These are phyloP conservation scores for Spergularia bocconei DNA, from an alignment of 148 eudicot species.

Conservation along the genomic window DNA sequence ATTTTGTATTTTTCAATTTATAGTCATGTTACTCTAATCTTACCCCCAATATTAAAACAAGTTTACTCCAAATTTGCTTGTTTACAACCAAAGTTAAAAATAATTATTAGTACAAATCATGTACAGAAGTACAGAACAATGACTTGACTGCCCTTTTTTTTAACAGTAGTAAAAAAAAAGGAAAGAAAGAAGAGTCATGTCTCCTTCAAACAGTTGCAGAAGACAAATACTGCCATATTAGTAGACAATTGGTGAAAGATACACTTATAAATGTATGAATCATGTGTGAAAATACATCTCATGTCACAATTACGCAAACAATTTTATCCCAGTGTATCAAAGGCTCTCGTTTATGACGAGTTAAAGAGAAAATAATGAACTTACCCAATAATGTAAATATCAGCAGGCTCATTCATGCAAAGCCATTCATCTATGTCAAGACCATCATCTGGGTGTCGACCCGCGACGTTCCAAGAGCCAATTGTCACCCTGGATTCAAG, in stretches of 20 bases:
- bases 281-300: no score
- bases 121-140: no score
- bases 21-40: background rate
- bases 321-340: no score
- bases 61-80: background rate
- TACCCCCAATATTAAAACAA: background rate
- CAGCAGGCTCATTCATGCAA: slow-evolving; percentile 72
- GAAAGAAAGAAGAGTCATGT: no score
- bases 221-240: no score
- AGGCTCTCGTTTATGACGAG: background rate
- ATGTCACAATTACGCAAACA: no score
- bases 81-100: background rate
- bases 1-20: background rate
- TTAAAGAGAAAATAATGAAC: slow-evolving; percentile 5
- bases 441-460: slow-evolving; percentile 56
- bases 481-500: slow-evolving; percentile 50
- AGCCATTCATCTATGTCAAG: slow-evolving; percentile 91
- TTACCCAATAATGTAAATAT: slow-evolving; percentile 85
- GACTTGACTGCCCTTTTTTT: no score
- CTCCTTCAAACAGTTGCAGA: no score
- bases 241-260: no score
- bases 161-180: no score
- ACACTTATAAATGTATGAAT: no score
- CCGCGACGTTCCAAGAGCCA: slow-evolving; percentile 95
- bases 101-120: no score